Conservation (phyloP, 371 early-diverging fungal species). For the Mucor piriformis region DNA sequence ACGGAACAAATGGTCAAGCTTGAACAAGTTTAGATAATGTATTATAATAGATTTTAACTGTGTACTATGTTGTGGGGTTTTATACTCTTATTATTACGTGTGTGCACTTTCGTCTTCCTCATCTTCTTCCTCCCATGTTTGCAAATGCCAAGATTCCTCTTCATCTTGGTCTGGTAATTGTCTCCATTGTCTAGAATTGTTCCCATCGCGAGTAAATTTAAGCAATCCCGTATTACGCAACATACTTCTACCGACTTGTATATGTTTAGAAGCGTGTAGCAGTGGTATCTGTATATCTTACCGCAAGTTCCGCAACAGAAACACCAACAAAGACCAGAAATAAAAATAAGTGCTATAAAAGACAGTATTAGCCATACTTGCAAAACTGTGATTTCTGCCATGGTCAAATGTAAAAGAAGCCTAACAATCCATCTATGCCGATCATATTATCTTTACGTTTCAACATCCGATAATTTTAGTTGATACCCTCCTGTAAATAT, state of each 20-base stretch:
- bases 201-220: slow-evolving; percentile 17
- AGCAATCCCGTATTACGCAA: slow-evolving; percentile 27
- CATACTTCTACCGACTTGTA: slow-evolving; percentile 37
- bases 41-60: too few relatives aligned
- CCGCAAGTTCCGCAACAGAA: slow-evolving; percentile 55
- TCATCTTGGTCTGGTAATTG: slow-evolving; percentile 18
- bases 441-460: too few relatives aligned
- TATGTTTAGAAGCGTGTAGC: not conserved
- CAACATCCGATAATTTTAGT: too few relatives aligned
- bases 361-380: slow-evolving; percentile 33
- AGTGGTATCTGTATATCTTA: slow-evolving; percentile 13
- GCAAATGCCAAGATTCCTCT: slow-evolving; percentile 15
- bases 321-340: slow-evolving; percentile 47
- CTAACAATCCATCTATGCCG: too few relatives aligned
- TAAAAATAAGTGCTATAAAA: slow-evolving; percentile 26
- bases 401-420: not conserved
- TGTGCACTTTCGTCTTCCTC: slow-evolving; percentile 5
- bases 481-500: too few relatives aligned
- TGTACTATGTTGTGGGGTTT: too few relatives aligned
- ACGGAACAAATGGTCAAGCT: slow-evolving; percentile 32
- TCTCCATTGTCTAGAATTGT: slow-evolving; percentile 12
- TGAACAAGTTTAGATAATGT: slow-evolving; percentile 14
- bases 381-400: slow-evolving; percentile 20
- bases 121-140: slow-evolving; percentile 2
- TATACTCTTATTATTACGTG: not conserved